Base-by-base conservation (phyloP, 2,329 filamentous ascomycete genomes). In the Periconia digitata region DNA sequence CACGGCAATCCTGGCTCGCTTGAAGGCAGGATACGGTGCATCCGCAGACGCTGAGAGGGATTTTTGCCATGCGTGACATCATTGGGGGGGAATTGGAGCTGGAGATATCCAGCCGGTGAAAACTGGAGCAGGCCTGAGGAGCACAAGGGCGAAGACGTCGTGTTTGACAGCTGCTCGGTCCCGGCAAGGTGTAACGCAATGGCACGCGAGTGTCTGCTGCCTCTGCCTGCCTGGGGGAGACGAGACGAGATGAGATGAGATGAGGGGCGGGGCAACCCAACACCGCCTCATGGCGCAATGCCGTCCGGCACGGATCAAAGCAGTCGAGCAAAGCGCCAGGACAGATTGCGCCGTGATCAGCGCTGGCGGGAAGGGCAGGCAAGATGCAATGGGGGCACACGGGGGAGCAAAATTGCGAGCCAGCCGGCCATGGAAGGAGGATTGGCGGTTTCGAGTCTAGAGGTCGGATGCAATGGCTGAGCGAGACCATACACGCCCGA, bases 401-500 rank as follows among this genome's bases (percentile, higher is more conserved):
- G 27, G 27, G 10, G 10, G n/a, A 10, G 27, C 27, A 10, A 15
- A 10, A 10, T 13, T 4, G 27, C 27, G n/a, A 10, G 27, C 27
- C 12, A 10, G 27, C 27, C 4, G 27, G 5, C 3, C 27, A 13
- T 13, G 3, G 10, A 32, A 32, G 10, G n/a, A 32, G 27, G 27
- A n/a, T 15, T 3, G 27, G n/a, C 27, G 27, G 5, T 10, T 32
- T 32, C 27, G n/a, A 15, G 27, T 5, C 27, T 32, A 32, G 10
- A 32, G 27, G 27, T 32, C 27, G 27, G 27, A 32, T 32, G 27
- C 27, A 15, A 32, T 32, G 27, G 18, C 47, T 41, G 55, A 42
- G 44, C 47, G 49, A 17, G 22, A 16, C 40, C 44, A 38, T 39
- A 35, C 23, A 37, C 52, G 39, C 10, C 27, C 27, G 27, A 32